Conservation (phyloP, 2,329 filamentous ascomycete species). For the Alternaria longipes region DNA sequence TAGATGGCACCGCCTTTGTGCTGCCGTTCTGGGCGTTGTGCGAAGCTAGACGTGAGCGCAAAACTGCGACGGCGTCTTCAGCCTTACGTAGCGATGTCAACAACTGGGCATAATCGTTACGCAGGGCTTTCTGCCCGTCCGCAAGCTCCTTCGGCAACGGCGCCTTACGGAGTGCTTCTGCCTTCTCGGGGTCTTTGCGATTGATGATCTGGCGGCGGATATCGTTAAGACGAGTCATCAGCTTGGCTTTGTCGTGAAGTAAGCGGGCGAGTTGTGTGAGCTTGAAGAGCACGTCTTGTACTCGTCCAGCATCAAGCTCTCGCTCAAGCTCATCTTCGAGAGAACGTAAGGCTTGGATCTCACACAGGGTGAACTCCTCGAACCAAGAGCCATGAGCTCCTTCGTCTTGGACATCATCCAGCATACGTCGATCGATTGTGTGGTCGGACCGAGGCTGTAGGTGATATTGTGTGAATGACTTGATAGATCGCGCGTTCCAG, state of each 20-base stretch:
- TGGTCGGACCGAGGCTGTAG: slow-evolving; percentile 55
- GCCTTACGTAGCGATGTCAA: slow-evolving; percentile 78
- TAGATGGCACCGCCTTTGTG: slow-evolving; percentile 70
- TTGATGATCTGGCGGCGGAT: slow-evolving; percentile 78
- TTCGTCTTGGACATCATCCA: slow-evolving; percentile 58
- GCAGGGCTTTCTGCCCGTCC: slow-evolving; percentile 83
- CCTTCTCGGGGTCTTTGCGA: slow-evolving; percentile 72
- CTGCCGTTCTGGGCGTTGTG: slow-evolving; percentile 60
- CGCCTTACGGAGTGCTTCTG: slow-evolving; percentile 71
- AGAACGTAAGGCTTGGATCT: slow-evolving; percentile 73
- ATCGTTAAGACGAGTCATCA: slow-evolving; percentile 77
- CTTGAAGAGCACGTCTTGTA: slow-evolving; percentile 74
- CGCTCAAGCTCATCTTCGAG: slow-evolving; percentile 70
- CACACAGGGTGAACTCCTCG: slow-evolving; percentile 77
- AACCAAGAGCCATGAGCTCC: slow-evolving; percentile 57
- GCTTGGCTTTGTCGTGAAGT: slow-evolving; percentile 72
- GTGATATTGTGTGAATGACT: slow-evolving; percentile 72
- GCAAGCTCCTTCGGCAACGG: slow-evolving; percentile 86
- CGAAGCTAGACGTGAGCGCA: slow-evolving; percentile 79
- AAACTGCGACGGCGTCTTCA: slow-evolving; percentile 80
- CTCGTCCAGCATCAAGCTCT: slow-evolving; percentile 72
- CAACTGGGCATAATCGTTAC: slow-evolving; percentile 77
- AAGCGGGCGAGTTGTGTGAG: slow-evolving; percentile 74
- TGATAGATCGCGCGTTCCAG: slow-evolving; percentile 77
- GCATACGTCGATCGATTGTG: slow-evolving; percentile 69